These are phyloP conservation scores for Solanum sejunctum DNA, from an alignment of 257 asterid genomes.

Conservation along the genomic window DNA sequence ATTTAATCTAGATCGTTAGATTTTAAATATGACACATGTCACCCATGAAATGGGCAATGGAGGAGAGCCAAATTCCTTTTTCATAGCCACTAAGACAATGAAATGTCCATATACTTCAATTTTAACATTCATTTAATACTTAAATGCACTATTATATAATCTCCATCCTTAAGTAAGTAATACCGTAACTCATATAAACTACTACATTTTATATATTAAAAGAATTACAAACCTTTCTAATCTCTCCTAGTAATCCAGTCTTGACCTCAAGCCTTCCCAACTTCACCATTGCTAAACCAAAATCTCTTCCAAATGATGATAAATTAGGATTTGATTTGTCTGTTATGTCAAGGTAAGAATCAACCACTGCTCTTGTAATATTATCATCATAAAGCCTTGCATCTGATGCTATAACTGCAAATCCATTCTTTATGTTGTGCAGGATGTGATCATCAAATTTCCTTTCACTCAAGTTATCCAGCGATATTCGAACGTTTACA, in stretches of 20 bases:
- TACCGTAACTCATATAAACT: neutral
- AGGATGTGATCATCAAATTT: slow-evolving; percentile 17
- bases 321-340: neutral
- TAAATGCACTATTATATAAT: no score
- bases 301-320: slow-evolving; percentile 4
- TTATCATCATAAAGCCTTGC: slow-evolving; percentile 18
- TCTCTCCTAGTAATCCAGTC: slow-evolving; percentile 19
- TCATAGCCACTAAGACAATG: no score
- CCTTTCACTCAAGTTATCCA: neutral
- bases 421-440: slow-evolving; percentile 16
- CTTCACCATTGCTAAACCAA: slow-evolving; percentile 21
- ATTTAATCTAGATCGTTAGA: no score
- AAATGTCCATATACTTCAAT: no score
- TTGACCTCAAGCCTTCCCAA: slow-evolving; percentile 32
- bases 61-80: no score
- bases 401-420: slow-evolving; percentile 24
- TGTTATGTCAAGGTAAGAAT: slow-evolving; percentile 1
- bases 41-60: no score
- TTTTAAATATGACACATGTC: no score
- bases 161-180: neutral
- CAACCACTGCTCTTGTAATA: slow-evolving; percentile 6
- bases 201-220: slow-evolving; percentile 13
- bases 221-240: slow-evolving; percentile 11
- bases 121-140: neutral
- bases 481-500: neutral